Evolutionary conservation across 305 asterid species (phyloP), one percentile per base, ranked within the genome.

Genomic region (Fraxinus greggii): DNA sequence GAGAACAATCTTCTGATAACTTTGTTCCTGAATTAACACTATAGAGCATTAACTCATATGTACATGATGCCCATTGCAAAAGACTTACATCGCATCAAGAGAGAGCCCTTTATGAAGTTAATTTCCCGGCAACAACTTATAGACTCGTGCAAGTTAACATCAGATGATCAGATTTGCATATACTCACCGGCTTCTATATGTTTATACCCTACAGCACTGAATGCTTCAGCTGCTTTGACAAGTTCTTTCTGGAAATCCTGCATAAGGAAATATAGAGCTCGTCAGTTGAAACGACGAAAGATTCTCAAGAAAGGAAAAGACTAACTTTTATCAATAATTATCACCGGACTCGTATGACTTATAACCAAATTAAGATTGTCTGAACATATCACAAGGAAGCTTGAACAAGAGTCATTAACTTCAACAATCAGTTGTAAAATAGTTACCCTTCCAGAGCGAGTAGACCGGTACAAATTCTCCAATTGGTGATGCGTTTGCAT

Each of bases 241-340:
- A 96, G 79, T 81, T 96, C 98, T 87, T 84, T 96, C 91, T 96
- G 99, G 87, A 96, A 93, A 80, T 94, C 99, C 99, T 96, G 93
- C 78, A 87, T 36, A 81, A 69, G 79, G 65, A 59, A 83, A 88
- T 56, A 51, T 24, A 13, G 29, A 82, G 76, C 8, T 29, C 3
- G 8, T 51, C 17, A 19, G 28, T 26, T 70, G 24, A 56, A 59
- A 75, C 54, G 59, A 72, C 54, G 4, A 69, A 5, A 36, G 59
- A 56, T 76, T 31, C 24, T 32, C 12, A 10, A 35, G 65, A 84
- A 65, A 45, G 32, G 65, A 76, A 67, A 48, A 76, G 48, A 26
- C 28, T 32, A 77, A 15, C 59, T 76, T 70, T 19, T 67, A 63
- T 69, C 81, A 15, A 15, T 15, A 48, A 17, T 15, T 48, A 15